Evolutionary conservation across 371 early-diverging fungal genomes (phyloP).

Genomic region (Mucor racemosus): DNA sequence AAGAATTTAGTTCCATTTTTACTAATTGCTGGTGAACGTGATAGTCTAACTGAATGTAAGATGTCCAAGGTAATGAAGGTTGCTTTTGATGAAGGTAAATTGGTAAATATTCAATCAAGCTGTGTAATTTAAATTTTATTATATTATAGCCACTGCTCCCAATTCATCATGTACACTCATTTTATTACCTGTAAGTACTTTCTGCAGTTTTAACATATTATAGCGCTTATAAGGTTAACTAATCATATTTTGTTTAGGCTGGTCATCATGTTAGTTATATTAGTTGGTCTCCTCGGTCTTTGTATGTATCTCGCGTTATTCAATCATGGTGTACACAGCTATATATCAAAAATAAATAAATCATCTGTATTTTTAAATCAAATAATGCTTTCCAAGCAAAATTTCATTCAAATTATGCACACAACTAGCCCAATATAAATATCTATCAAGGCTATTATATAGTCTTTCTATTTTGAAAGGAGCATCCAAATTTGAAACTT

Average conservation of each 20-base stretch:
- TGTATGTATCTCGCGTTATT: slow-evolving; percentile 35
- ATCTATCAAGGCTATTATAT: too few species aligned
- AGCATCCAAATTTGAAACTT: too few species aligned
- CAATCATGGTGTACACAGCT: slow-evolving; percentile 45
- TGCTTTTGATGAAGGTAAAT: slow-evolving; percentile 39
- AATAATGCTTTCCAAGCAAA: too few species aligned
- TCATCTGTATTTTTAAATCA: not conserved
- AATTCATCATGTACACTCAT: slow-evolving; percentile 8
- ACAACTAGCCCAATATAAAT: too few species aligned
- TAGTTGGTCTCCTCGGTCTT: slow-evolving; percentile 47
- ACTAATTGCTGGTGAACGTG: slow-evolving; percentile 40
- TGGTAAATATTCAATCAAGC: not conserved
- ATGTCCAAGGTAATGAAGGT: slow-evolving; percentile 30
- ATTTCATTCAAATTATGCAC: too few species aligned
- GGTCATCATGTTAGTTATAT: slow-evolving; percentile 44
- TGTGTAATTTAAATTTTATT: not conserved
- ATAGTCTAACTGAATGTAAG: slow-evolving; percentile 32
- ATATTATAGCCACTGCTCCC: not conserved
- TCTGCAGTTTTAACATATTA: too few species aligned
- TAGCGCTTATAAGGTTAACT: not conserved
- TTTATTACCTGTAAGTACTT: slow-evolving; percentile 22
- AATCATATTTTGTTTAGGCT: slow-evolving; percentile 15
- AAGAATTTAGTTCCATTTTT: slow-evolving; percentile 38
- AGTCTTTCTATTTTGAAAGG: too few species aligned
- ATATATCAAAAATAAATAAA: slow-evolving; percentile 18